phyloP scores from a whole-genome alignment of 371 early-diverging fungal genomes.

The Actinomucor elegans region DNA sequence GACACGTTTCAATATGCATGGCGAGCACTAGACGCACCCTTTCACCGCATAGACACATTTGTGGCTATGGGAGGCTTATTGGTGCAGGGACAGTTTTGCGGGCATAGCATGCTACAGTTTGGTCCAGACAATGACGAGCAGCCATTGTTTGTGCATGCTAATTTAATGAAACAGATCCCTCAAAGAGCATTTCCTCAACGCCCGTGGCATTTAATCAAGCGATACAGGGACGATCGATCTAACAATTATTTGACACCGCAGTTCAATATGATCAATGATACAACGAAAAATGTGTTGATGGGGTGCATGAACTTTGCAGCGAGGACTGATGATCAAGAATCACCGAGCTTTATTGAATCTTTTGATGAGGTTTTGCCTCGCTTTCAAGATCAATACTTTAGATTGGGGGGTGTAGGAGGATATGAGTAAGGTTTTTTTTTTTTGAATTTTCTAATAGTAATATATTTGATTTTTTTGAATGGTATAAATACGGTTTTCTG shows the following conservation, averaged over 20 bases:
- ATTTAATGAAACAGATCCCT: conserved; percentile 39
- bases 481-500: too few species aligned
- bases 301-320: conserved; percentile 34
- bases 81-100: conserved; percentile 28
- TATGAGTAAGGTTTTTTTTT: neutral
- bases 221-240: conserved; percentile 18
- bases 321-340: conserved; percentile 15
- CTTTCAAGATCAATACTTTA: conserved; percentile 34
- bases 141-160: conserved; percentile 42
- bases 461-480: neutral
- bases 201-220: conserved; percentile 36
- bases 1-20: conserved; percentile 47
- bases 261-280: conserved; percentile 1
- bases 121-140: neutral
- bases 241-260: conserved; percentile 1
- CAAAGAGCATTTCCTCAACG: conserved; percentile 25
- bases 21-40: conserved; percentile 31
- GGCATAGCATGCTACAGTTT: conserved; percentile 45
- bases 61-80: conserved; percentile 36
- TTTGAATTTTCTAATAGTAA: neutral
- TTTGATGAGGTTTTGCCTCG: conserved; percentile 30
- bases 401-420: conserved; percentile 25
- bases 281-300: too few species aligned
- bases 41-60: conserved; percentile 26
- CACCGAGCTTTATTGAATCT: conserved; percentile 9